Percentiles rank a stretch among this genome's conserved stretches.
phyloP scores from a whole-genome alignment of 768 basidiomycete genomes.

The Serendipita sp. region DNA sequence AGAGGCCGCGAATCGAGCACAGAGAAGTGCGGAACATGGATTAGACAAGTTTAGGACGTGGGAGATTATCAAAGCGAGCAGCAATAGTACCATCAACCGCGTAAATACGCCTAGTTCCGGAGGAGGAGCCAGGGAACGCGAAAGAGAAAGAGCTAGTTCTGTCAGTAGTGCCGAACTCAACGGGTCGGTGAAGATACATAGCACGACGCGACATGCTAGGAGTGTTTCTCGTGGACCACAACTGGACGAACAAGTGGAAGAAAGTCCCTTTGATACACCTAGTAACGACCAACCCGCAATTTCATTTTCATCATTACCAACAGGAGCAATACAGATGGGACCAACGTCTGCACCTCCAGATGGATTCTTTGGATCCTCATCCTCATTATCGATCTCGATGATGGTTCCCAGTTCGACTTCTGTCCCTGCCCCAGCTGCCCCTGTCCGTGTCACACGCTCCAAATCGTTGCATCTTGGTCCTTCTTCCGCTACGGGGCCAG shows the following conservation, averaged over 20 bases:
- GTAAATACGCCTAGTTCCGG: constrained; percentile 10
- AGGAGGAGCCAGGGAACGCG: background rate
- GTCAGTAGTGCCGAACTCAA: background rate
- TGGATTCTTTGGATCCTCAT: too few relatives aligned
- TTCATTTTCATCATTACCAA: background rate
- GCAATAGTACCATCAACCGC: constrained; percentile 18
- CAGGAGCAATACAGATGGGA: background rate
- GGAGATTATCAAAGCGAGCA: constrained; percentile 49
- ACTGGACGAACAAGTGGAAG: background rate
- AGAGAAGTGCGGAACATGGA: constrained; percentile 52
- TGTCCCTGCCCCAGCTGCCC: background rate
- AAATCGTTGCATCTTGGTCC: background rate
- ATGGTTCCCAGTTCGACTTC: background rate
- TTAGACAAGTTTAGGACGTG: constrained; percentile 55
- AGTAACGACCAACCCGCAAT: background rate
- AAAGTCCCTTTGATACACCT: background rate
- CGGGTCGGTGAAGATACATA: background rate
- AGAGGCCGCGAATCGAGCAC: constrained; percentile 55
- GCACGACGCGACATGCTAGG: background rate
- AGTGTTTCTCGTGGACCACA: background rate
- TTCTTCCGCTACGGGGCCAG: background rate
- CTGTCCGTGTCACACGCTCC: background rate
- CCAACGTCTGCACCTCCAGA: too few relatives aligned
- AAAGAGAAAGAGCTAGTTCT: background rate
- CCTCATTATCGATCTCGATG: background rate